Base-by-base conservation (phyloP, 2,329 filamentous ascomycete genomes). In the Trichophyton rubrum region DNA sequence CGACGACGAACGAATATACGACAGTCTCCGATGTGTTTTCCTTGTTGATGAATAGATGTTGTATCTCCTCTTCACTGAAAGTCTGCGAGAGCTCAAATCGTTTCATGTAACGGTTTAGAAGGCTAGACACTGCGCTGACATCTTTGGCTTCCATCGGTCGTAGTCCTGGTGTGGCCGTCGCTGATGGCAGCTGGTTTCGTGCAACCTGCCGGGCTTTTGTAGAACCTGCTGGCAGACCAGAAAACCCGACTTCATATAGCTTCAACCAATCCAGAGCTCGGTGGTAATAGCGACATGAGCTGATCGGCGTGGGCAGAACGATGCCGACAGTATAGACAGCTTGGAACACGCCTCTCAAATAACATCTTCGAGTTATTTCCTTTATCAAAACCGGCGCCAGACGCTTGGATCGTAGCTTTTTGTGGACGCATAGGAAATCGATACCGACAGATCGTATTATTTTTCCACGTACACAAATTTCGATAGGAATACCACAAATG, bases 371-470 rank as follows among this genome's bases (percentile, higher is more conserved):
- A 3, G 93, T 99, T 68, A 99, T 90, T 73, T 99, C 93, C 75
- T 96, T 96, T 79, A 99, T 99, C 59, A 99, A 83, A 1, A 97
- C 88, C 0, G 93, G 93, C 0, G 93, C 86, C 49, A 99, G 84
- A 59, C 93, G 86, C 79, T 97, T 96, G 61, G 88, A 85, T 58
- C 93, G 89, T 35, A 99, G 84, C 77, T 97, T 97, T 80, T 97
- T 97, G 80, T 99, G 93, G 60, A 99, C 87, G 70, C 91, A 95
- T 66, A 99, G 85, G 76, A 97, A 99, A 79, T 99, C 99, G 76
- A 99, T 93, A 74, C 99, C 93, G 56, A 89, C 90, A 66, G 88
- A 86, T 64, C 85, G 83, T 62, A 99, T 76, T 61, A 82, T 77
- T 62, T 88, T 88, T 62, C 87, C 79, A 64, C 91, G 88, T 49